Base-by-base conservation (phyloP, 352 stramenopile species). In the Phytophthora fragariae region DNA sequence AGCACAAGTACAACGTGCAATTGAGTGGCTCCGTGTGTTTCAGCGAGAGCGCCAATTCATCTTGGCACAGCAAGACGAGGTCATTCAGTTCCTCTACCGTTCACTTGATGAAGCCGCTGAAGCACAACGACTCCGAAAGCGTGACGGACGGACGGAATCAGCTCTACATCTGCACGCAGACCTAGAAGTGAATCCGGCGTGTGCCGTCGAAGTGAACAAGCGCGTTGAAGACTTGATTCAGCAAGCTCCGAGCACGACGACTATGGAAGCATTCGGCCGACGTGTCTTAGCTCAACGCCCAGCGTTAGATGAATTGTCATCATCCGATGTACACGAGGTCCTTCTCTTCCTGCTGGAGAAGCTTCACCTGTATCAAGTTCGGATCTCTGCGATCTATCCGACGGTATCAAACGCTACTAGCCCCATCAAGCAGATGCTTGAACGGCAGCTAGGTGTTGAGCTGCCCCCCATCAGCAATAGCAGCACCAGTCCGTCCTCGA, bases 341-440 rank as follows among this genome's bases (percentile, higher is more conserved):
- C 57, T 94, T 5, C 49, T 71, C n/a, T 86, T 94, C 44, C 52
- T 94, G 7, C 57, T 94, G 8, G 84, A 88, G 37, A 92, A 92
- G 55, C 83, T 92, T 70, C 76, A 76, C n/a, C 39, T 74, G 3
- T 92, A 91, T 59, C 87, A 94, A 74, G 57, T 84, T 7, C 74
- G 79, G 41, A 76, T 91, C 8, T 81, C 85, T 19, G 61, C 78
- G 24, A 60, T 90, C 2, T 89, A 87, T 33, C 64, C 69, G 9
- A 70, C 31, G 9, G 24, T 19, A 39, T 57, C 46, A 6, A 60
- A 12, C 19, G 15, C 11, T 33, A 53, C 65, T 5, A 75, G 71
- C 21, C 71, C 65, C 1, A 31, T 64, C 10, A 77, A 57, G 17
- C 33, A 86, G 8, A n/a, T 75, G 12, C 55, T 92, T 3, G 74